Evolutionary conservation across 73 alveolate species (phyloP), one percentile per base, ranked within the genome.

Genomic region (Paramecium biaurelia): DNA sequence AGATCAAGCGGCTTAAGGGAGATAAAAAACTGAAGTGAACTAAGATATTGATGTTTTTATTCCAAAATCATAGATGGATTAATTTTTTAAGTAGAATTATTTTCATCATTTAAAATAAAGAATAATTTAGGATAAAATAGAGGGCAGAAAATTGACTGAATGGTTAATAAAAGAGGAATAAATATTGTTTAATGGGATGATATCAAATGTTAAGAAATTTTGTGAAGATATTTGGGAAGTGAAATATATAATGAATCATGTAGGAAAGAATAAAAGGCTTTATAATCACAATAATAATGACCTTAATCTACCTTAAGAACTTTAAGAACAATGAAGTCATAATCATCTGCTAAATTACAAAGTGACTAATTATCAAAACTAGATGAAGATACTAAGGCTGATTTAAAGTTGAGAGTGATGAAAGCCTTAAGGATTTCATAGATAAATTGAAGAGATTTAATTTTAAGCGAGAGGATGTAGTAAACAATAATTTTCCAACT

Each of bases 361-460:
- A 70, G 85, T 32, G 49, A 20, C 21, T 34, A 76, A n/a, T 11
- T 5, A 5, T n/a, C 12, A 18, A 76, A 38, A 76, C 23, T 76
- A 32, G 72, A 76, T 76, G 89, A 76, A 21, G 89, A 76, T 15
- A 21, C 63, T 18, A 76, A 76, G 41, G 89, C 89, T 34, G 89
- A 76, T 28, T 41, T 76, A n/a, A 76, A 76, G 14, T 23, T 76
- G 41, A 76, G 89, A 76, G 70, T 76, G n/a, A 76, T 35, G 42
- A 76, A 76, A 26, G 89, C 89, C 6, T 41, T 76, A 14, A 18
- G 89, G 14, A 76, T 28, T 76, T 76, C 26, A 41, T 76, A 38
- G 89, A 76, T 41, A 76, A 76, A 76, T 42, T 76, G 20, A 76
- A 76, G 15, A 76, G 89, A 76, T 35, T 76, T 37, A 76, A 76